A percentile compares a stretch with the other conserved stretches of the same genome.
phyloP scores from a whole-genome alignment of 108 stramenopile species.

The Cyclotella kingstonii region DNA sequence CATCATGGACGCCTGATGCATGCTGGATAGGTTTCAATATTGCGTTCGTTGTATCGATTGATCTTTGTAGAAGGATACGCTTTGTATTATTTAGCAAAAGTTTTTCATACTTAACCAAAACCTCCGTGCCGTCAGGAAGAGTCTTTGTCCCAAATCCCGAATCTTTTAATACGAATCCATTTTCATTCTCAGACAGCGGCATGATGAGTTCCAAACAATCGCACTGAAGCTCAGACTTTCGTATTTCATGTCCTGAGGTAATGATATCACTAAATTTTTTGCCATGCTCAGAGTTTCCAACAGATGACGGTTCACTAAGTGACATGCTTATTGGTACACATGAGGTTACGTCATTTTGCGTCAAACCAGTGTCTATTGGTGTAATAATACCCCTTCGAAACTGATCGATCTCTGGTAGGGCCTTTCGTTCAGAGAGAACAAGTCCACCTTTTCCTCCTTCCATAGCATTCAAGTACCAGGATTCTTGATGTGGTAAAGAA shows the following conservation, averaged over 20 bases:
- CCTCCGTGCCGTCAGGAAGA: constrained; percentile 44
- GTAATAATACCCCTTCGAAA: constrained; percentile 4
- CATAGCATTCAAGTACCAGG: constrained; percentile 51
- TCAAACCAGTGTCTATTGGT: neutral
- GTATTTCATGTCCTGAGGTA: neutral
- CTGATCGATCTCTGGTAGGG: neutral
- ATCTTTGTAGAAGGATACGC: constrained; percentile 62
- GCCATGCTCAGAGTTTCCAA: constrained; percentile 11
- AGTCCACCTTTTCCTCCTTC: constrained; percentile 42
- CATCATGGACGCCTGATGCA: constrained; percentile 7
- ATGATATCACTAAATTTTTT: neutral
- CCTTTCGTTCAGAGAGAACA: constrained; percentile 11
- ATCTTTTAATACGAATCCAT: constrained; percentile 5
- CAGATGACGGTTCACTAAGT: constrained; percentile 39
- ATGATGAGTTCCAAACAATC: constrained; percentile 36
- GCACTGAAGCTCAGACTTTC: constrained; percentile 36
- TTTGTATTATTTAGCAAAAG: constrained; percentile 62
- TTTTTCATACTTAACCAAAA: constrained; percentile 62
- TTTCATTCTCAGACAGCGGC: constrained; percentile 36
- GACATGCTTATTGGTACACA: constrained; percentile 27
- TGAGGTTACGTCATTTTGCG: neutral
- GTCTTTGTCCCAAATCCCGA: constrained; percentile 39
- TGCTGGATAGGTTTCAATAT: constrained; percentile 14
- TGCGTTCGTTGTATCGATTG: constrained; percentile 39
- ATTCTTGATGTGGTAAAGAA: constrained; percentile 37